Conservation (phyloP, 1,139 yeast species). For the Geotrichum cucujoidarum region DNA sequence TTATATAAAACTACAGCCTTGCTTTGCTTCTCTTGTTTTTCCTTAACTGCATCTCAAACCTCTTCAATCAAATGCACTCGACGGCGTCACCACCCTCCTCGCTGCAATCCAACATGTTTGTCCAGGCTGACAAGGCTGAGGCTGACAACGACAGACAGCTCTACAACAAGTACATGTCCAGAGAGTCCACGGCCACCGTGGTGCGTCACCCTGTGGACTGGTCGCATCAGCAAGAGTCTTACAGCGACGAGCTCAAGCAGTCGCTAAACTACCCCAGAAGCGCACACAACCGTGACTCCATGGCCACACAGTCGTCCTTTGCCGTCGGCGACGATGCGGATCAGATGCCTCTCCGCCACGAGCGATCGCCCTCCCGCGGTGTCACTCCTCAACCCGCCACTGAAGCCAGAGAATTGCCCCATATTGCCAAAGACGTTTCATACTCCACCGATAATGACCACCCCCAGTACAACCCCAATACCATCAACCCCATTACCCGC, state of each 20-base stretch:
- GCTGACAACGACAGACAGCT: no score
- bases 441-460: not conserved
- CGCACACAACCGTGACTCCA: not conserved
- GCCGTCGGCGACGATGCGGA: not conserved
- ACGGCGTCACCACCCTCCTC: no score
- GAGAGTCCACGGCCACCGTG: constrained; percentile 13
- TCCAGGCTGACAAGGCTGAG: constrained; percentile 5
- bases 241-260: not conserved
- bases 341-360: not conserved
- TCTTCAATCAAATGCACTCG: no score
- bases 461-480: not conserved
- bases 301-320: constrained; percentile 1
- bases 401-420: not conserved
- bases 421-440: not conserved
- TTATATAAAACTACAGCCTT: no score
- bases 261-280: not conserved
- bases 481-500: not conserved
- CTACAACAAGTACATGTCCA: not conserved
- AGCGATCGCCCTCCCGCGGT: not conserved
- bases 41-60: no score
- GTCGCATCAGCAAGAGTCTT: not conserved
- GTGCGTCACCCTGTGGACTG: constrained; percentile 17
- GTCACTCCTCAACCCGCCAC: not conserved
- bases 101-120: constrained; percentile 6
- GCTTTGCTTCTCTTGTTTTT: no score